Base-by-base conservation (phyloP, 495 filamentous ascomycete species). In the Penicillium samsonianum region DNA sequence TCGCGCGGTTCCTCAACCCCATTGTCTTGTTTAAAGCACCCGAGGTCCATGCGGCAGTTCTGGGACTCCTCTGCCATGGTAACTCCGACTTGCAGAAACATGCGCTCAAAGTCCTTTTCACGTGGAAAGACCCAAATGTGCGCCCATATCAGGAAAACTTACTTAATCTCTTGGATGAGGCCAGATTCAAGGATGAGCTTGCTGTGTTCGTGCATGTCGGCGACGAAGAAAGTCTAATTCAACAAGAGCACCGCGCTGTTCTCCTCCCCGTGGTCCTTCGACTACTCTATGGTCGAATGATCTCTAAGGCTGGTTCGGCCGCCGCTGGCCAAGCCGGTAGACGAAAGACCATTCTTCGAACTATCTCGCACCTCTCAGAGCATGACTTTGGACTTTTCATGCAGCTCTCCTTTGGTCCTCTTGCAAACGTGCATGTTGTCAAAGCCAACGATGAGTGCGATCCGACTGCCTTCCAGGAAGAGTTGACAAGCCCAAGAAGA, bases 121-220 rank as follows among this genome's bases (percentile, higher is more conserved):
- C 91, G 0, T 98, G 94, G 93, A 97, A 96, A 68, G 79, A 82
- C 35, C 76, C 87, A 3, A 83, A 79, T 17, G 78, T 99, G 46
- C 80, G 79, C 44, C 84, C 86, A 3, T 98, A 96, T 65, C 83
- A 92, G 58, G 92, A 96, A 62, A 89, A 91, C 59, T 78, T 99
- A 8, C 81, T 90, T 37, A 94, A 93, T 59, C 79, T 99, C 5
- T 79, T 98, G 14, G 95, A 99, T 62, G 94, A 98, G 57, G 83
- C 90, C 3, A 80, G 89, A 43, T 97, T 98, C 74, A 87, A 90
- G 63, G 95, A 98, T 64, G 91, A 97, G 71, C 82, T 98, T 14
- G 83, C 90, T 0, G 84, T 91, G 2, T 88, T 98, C 53, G 84
- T 98, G 47, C 90, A 91, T 64, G 72, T 82, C 28, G 80, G 77